Base-by-base conservation (phyloP, 192 early-diverging fungal genomes). In the Rhizophagus sp. region DNA sequence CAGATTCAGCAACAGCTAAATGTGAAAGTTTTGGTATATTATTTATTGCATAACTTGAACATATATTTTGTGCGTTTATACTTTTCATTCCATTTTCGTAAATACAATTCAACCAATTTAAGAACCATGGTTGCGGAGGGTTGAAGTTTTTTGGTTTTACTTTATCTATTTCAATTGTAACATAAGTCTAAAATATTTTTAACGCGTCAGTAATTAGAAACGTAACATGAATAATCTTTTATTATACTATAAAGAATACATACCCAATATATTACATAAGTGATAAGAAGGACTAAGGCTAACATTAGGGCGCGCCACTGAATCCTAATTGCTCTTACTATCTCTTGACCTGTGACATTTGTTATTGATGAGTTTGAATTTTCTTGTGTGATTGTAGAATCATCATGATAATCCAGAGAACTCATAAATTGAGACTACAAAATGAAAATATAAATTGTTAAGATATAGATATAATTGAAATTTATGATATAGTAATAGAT, bases 301-400 rank as follows among this genome's bases (percentile, higher is more conserved):
- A 73, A 52, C 25, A 57, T 50, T 15, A 73, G 47, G 33, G 47
- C 41, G 25, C 71, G 71, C 71, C 71, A 73, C 49, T 73, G 71
- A 24, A 73, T 33, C 5, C 25, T 73, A 30, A 73, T 27, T 24
- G 27, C 71, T 22, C 24, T 73, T 13, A 73, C 11, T 13, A 73
- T 24, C 22, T 73, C 71, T 27, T 33, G 22, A 30, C 47, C 7
- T 3, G 71, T 52, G 8, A 73, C n/a, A 30, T 27, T 27, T n/a
- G n/a, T 19, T 1, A 24, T 4, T 24, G 68, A 22, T n/a, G 64
- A 33, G 3, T 25, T 12, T 67, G 65, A 33, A 15, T 15, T 33
- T 12, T 17, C 30, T 17, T 9, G 9, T 1, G 6, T 6, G 0
- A 69, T 17, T 9, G 68, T 39, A 22, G 34, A 39, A 8, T 70